A percentile compares a stretch with the other conserved stretches of the same genome.
Evolutionary conservation across 768 basidiomycete genomes (phyloP).

Genomic region (Trametes villosa): DNA sequence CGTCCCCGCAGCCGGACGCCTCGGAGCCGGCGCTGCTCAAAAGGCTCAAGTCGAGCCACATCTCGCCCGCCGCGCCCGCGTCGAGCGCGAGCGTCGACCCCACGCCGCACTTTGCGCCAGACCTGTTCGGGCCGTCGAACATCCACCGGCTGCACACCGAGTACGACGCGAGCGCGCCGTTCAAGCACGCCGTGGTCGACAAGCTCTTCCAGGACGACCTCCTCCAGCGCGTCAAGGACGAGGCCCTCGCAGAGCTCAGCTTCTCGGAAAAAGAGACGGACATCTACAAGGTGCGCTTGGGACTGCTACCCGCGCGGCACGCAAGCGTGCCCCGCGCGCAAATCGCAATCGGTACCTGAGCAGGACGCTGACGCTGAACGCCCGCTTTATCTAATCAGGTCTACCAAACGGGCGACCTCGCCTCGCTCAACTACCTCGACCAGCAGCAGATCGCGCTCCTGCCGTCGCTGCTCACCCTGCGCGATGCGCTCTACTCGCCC

Average conservation of each 20-base stretch:
- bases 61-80: slow-evolving; percentile 23
- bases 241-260: slow-evolving; percentile 76
- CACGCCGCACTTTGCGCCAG: slow-evolving; percentile 49
- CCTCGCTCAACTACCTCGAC: slow-evolving; percentile 87
- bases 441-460: slow-evolving; percentile 77
- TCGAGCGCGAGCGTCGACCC: slow-evolving; percentile 29
- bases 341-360: neutral
- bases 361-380: neutral
- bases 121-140: slow-evolving; percentile 60
- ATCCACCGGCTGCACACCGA: slow-evolving; percentile 56
- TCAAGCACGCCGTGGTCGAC: slow-evolving; percentile 81
- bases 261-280: slow-evolving; percentile 97
- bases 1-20: slow-evolving; percentile 40
- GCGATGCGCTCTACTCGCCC: slow-evolving; percentile 88
- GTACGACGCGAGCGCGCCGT: slow-evolving; percentile 69
- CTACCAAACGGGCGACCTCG: slow-evolving; percentile 95
- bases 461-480: slow-evolving; percentile 77
- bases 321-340: neutral
- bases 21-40: slow-evolving; percentile 43
- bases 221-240: slow-evolving; percentile 79
- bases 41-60: slow-evolving; percentile 43
- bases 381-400: slow-evolving; percentile 56
- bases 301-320: neutral
- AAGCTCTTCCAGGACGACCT: slow-evolving; percentile 86
- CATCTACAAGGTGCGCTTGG: slow-evolving; percentile 82